phyloP scores from a whole-genome alignment of 176 grass and related monocot species.

The Triticum dicoccoides region DNA sequence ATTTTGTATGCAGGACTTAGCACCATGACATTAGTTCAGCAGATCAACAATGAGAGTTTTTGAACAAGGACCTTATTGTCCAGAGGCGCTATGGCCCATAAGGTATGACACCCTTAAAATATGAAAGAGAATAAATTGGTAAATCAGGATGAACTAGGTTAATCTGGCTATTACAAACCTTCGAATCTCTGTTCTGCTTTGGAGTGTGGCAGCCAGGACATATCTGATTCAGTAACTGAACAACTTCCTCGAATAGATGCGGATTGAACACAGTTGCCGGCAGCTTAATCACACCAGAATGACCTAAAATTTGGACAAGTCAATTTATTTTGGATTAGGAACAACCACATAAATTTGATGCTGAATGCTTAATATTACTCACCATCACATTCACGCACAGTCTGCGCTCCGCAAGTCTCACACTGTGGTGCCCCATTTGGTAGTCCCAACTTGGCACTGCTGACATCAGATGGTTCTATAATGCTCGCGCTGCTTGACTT shows the following conservation, averaged over 20 bases:
- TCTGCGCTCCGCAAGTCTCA: constrained; percentile 66
- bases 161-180: constrained; percentile 49
- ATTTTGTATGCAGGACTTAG: constrained; percentile 2
- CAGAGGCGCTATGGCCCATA: neutral
- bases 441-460: constrained; percentile 69
- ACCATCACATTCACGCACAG: constrained; percentile 77
- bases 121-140: constrained; percentile 10
- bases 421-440: constrained; percentile 63
- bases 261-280: constrained; percentile 66
- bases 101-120: neutral
- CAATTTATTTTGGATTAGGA: constrained; percentile 15
- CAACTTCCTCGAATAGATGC: constrained; percentile 65
- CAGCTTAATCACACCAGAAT: constrained; percentile 75
- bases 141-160: constrained; percentile 12
- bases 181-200: constrained; percentile 52
- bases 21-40: neutral
- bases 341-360: neutral
- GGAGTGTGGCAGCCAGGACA: constrained; percentile 66
- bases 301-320: constrained; percentile 55
- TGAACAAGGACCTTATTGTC: neutral
- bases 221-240: constrained; percentile 83
- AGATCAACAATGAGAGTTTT: constrained; percentile 5
- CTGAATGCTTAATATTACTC: constrained; percentile 11
- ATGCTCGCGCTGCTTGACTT: constrained; percentile 58
- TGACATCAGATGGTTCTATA: constrained; percentile 65